Evolutionary conservation across 805 yeast genomes (phyloP), one percentile per base, ranked within the genome.

Genomic region (Yamadazyma takamatsuzukensis): DNA sequence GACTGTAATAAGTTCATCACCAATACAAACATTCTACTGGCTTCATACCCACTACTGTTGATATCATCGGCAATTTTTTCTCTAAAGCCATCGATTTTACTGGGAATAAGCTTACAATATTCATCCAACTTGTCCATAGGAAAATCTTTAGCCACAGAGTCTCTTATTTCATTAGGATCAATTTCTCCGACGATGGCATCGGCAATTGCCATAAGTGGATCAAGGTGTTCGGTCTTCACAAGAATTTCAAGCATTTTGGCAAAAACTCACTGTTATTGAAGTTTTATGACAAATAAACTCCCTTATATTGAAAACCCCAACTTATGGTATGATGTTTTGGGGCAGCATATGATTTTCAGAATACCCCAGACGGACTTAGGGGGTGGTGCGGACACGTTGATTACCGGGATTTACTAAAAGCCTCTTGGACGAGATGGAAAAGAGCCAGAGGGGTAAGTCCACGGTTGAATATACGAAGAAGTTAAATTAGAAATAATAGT

Each of bases 121-220:
- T 60, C 61, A 1, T 54, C 50, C 10, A 61, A 34, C 30, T 48
- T 53, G 5, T 51, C 57, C 19, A 36, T 34, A 3, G 61, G 53
- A 29, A 64, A 53, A n/a, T 39, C 40, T 2, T 44, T 42, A 22
- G 45, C 45, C 16, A 64, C 42, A 27, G 39, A 45, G 1, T 57
- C 55, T 25, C 39, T 47, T 18, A 64, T 41, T 11, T 31, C 33
- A 1, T 54, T 58, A 3, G 61, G 54, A 3, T 53, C 37, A 1
- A 59, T 48, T 16, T 59, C 64, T 33, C 55, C 63, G 33, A 63
- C 33, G 12, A 63, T 31, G 4, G 59, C 67, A 44, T 66, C 72
- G 4, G 61, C 48, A 24, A 64, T 38, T 10, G 48, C 41, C 15
- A 54, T 34, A 19, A 62, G 44, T 10, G 53, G 43, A 6, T 53